Evolutionary conservation across 2,329 filamentous ascomycete species (phyloP).

Genomic region (Trichoderma sp.): DNA sequence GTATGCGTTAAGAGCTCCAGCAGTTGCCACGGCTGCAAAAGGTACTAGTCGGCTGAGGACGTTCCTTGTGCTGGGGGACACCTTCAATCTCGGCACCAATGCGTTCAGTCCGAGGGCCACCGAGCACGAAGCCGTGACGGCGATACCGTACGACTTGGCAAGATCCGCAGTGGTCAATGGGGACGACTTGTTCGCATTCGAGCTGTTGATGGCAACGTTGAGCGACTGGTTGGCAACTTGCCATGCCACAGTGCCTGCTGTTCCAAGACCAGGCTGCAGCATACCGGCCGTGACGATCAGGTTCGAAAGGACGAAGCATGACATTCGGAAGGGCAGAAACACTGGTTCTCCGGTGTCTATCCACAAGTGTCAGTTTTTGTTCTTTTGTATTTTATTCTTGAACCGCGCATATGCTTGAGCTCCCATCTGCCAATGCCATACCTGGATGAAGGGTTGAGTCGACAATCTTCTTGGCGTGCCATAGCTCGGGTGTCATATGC

Average conservation of each 20-base stretch:
- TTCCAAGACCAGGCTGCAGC: slow-evolving; percentile 85
- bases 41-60: slow-evolving; percentile 86
- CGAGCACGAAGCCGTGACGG: slow-evolving; percentile 88
- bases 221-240: slow-evolving; percentile 96
- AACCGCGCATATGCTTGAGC: not conserved
- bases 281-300: slow-evolving; percentile 93
- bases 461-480: slow-evolving; percentile 94
- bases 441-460: slow-evolving; percentile 95
- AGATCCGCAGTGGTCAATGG: slow-evolving; percentile 79
- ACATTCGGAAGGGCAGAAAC: slow-evolving; percentile 96
- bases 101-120: slow-evolving; percentile 91
- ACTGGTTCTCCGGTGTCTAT: slow-evolving; percentile 92
- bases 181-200: slow-evolving; percentile 97
- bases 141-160: slow-evolving; percentile 84
- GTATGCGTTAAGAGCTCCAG: slow-evolving; percentile 91
- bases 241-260: slow-evolving; percentile 84
- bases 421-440: slow-evolving; percentile 42
- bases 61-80: slow-evolving; percentile 72
- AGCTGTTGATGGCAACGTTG: slow-evolving; percentile 96
- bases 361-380: slow-evolving; percentile 1
- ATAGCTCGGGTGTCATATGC: slow-evolving; percentile 85
- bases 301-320: slow-evolving; percentile 89
- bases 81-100: slow-evolving; percentile 78
- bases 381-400: not conserved
- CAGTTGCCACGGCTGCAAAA: slow-evolving; percentile 90